Percentiles rank a stretch among this genome's conserved stretches.
These are phyloP conservation scores for Thelonectria rubi DNA, from an alignment of 2,329 filamentous ascomycete genomes.

Conservation along the genomic window DNA sequence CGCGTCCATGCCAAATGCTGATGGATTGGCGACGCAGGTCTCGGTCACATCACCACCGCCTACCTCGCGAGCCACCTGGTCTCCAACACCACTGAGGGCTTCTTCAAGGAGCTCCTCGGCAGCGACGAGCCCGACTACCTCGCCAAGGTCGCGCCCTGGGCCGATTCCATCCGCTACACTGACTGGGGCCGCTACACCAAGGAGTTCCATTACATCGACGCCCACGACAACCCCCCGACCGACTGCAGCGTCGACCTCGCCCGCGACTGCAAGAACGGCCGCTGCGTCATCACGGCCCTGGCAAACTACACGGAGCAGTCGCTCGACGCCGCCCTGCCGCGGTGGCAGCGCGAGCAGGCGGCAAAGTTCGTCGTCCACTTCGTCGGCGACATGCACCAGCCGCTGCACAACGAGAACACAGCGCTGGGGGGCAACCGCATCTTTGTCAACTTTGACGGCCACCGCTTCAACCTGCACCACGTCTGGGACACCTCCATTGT, in stretches of 20 bases:
- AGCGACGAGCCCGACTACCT: conserved; percentile 66
- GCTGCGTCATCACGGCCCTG: conserved; percentile 70
- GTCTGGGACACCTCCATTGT: conserved; percentile 78
- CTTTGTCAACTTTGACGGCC: conserved; percentile 67
- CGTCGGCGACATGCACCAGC: conserved; percentile 75
- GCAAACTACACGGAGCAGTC: conserved; percentile 68
- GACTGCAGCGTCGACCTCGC: conserved; percentile 65
- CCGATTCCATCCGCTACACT: conserved; percentile 72
- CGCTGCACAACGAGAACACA: conserved; percentile 72
- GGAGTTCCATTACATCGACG: conserved; percentile 75
- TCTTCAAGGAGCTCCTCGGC: conserved; percentile 66
- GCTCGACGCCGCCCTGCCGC: conserved; percentile 55
- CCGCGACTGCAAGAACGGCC: conserved; percentile 68
- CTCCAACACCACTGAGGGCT: conserved; percentile 61
- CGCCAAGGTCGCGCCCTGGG: conserved; percentile 72
- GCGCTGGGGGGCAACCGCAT: conserved; percentile 74
- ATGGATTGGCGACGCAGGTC: conserved; percentile 49
- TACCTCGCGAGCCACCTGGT: conserved; percentile 71
- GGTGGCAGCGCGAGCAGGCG: conserved; percentile 63
- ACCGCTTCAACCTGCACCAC: conserved; percentile 71
- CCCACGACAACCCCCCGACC: conserved; percentile 67
- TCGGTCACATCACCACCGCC: conserved; percentile 73
- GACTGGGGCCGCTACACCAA: conserved; percentile 69
- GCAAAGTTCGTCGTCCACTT: conserved; percentile 76
- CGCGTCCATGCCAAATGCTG: conserved; percentile 23